phyloP scores from a whole-genome alignment of 345 rosid species.

The Salix dunnii region DNA sequence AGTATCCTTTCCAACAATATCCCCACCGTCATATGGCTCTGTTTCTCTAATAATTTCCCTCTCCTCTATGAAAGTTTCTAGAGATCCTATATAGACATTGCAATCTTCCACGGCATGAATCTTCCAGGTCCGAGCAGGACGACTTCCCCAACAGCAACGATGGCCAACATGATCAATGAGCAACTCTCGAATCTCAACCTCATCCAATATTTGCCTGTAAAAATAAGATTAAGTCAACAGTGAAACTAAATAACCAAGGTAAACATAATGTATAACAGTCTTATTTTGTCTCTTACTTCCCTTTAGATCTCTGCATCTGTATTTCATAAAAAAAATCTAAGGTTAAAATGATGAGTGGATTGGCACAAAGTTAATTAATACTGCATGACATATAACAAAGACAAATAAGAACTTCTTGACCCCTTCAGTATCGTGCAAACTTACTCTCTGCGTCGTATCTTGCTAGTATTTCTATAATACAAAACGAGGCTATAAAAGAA shows the following conservation, averaged over 20 bases:
- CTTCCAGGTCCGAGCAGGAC: constrained; percentile 95
- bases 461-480: too few relatives aligned
- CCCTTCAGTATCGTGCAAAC: too few relatives aligned
- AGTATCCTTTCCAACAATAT: constrained; percentile 46
- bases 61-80: constrained; percentile 86
- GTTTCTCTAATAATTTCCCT: constrained; percentile 71
- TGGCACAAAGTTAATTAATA: too few relatives aligned
- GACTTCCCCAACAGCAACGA: constrained; percentile 98
- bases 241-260: neutral
- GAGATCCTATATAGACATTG: constrained; percentile 89
- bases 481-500: too few relatives aligned
- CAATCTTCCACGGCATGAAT: constrained; percentile 85
- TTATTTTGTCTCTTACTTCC: too few relatives aligned
- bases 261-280: neutral
- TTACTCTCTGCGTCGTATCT: too few relatives aligned
- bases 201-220: constrained; percentile 78
- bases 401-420: too few relatives aligned
- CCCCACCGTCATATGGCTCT: constrained; percentile 53
- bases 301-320: too few relatives aligned
- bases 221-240: neutral
- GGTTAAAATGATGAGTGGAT: too few relatives aligned
- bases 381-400: too few relatives aligned
- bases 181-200: constrained; percentile 83
- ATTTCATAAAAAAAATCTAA: too few relatives aligned
- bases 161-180: constrained; percentile 94